Base-by-base conservation (phyloP, 148 eudicot genomes). In the Spergularia marina region DNA sequence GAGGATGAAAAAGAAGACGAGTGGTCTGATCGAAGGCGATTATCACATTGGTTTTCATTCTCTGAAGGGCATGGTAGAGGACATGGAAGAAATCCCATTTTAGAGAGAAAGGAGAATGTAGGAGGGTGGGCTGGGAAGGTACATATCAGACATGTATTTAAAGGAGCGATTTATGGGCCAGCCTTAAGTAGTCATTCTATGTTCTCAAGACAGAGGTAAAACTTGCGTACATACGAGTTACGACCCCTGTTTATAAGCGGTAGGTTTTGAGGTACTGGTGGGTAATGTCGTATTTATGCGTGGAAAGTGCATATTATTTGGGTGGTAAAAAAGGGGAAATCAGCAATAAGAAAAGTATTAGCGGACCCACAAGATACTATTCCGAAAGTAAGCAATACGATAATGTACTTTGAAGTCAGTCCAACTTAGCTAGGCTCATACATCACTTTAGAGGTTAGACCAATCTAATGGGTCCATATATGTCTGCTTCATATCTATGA, bases 61-160 rank as follows among this genome's bases (percentile, higher is more conserved):
- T 47, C 63, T 67, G 81, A 6, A 47, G 79, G 81, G 82, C 74
- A 79, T 53, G 78, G 76, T 59, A 77, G 73, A 57, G 86, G 83
- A 68, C 83, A 82, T 72, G 84, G 87, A 34, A 84, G 86, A 68
- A 89, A 30, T 41, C 73, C 82, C 92, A 89, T 89, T 76, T 47
- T 62, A 66, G 68, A 53, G 20, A 54, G 40, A 69, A 63, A 25
- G 13, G 30, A 36, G 16, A 51, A 34, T 65, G 41, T 77, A 68
- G 34, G 68, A 36, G 51, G 62, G 80, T 57, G 76, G 68, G 60
- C 57, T 51, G 68, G 54, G 76, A 65, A 21, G 51, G 10, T 51
- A n/a, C 39, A 36, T 21, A 56, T 21, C 13, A 56, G 68, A 30
- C 56, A 40, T 79, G 75, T 81, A 81, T 76, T 71, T 81, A 81